These are phyloP conservation scores for Spongispora temasekensis DNA, from an alignment of 1,284 basidiomycete genomes.

Conservation along the genomic window DNA sequence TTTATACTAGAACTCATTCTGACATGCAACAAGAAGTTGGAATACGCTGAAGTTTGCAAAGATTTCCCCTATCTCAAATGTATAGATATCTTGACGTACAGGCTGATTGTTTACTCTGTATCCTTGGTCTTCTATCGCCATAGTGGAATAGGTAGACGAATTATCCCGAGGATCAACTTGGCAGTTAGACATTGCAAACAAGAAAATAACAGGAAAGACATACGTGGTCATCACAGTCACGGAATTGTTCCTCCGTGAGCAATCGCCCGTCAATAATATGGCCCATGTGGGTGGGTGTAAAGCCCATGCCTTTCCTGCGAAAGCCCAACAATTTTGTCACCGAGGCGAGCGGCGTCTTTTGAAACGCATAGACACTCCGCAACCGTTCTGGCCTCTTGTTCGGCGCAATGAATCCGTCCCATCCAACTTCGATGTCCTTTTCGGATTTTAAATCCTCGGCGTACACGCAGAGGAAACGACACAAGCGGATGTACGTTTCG, in stretches of 20 bases:
- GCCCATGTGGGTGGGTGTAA: not conserved
- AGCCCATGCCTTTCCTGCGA: not conserved
- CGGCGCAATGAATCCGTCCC: conserved; percentile 18
- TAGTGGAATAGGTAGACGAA: too few species aligned
- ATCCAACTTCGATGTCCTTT: not conserved
- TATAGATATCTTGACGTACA: too few species aligned
- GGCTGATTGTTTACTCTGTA: too few species aligned
- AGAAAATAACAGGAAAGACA: not conserved
- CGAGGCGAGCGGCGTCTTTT: not conserved
- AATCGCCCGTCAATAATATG: not conserved
- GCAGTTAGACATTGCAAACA: too few species aligned
- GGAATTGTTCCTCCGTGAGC: not conserved
- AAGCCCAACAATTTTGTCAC: not conserved
- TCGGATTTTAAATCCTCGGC: conserved; percentile 18
- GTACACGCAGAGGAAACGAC: conserved; percentile 41
- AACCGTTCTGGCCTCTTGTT: not conserved
- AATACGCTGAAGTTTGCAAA: too few species aligned
- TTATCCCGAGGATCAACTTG: too few species aligned
- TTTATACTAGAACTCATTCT: too few species aligned
- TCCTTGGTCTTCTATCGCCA: too few species aligned
- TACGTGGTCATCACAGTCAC: not conserved
- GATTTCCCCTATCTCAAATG: too few species aligned
- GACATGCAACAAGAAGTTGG: too few species aligned
- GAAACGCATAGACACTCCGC: not conserved
- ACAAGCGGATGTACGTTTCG: conserved; percentile 35